Conservation (phyloP, 2,329 filamentous ascomycete species). For the Coniosporium tulheliwenetii region DNA sequence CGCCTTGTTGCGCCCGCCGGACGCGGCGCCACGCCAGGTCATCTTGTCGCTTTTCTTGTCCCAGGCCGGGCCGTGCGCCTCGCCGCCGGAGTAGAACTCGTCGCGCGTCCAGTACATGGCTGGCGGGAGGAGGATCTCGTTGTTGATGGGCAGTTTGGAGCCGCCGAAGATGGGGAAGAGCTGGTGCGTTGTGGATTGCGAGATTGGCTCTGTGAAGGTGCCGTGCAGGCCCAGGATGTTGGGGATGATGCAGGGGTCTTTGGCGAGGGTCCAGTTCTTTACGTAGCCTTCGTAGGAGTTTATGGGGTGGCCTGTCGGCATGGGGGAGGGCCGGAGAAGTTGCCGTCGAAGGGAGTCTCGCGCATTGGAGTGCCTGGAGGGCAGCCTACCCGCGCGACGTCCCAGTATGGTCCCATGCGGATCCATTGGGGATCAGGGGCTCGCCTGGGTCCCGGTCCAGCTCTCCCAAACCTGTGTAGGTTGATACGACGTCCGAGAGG, state of each 20-base stretch:
- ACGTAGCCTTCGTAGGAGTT: conserved; percentile 29
- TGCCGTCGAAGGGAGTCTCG: conserved; percentile 13
- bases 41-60: conserved; percentile 22
- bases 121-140: conserved; percentile 34
- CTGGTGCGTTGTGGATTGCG: conserved; percentile 24
- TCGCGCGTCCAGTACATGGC: conserved; percentile 33
- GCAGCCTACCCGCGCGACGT: conserved; percentile 25
- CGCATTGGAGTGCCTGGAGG: conserved; percentile 20
- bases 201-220: conserved; percentile 32
- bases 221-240: conserved; percentile 30
- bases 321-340: conserved; percentile 21
- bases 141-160: conserved; percentile 33
- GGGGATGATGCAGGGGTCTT: conserved; percentile 29
- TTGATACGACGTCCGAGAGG: conserved; percentile 12
- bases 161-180: conserved; percentile 35
- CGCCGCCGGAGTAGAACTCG: conserved; percentile 24
- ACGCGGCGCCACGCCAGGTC: conserved; percentile 33
- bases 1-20: conserved; percentile 28
- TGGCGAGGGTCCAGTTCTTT: conserved; percentile 28
- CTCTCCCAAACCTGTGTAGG: conserved; percentile 11
- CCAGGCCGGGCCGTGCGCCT: conserved; percentile 23
- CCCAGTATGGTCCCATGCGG: conserved; percentile 23
- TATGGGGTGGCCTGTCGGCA: conserved; percentile 12
- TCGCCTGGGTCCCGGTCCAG: conserved; percentile 11
- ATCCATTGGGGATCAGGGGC: conserved; percentile 16